These are phyloP conservation scores for Saturnispora serradocipensis DNA, from an alignment of 805 yeast genomes.

Conservation along the genomic window DNA sequence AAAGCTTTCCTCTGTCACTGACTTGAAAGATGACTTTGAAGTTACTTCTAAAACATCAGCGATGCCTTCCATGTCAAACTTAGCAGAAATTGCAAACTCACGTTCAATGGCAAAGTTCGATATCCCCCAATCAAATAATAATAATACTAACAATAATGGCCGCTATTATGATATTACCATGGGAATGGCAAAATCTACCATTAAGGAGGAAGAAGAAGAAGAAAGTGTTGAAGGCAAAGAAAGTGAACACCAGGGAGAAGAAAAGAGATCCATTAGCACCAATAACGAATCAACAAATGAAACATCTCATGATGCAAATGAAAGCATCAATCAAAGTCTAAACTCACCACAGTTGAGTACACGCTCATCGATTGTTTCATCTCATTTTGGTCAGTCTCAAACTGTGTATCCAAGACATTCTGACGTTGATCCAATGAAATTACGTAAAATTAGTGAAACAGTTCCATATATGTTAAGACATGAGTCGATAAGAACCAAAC, in stretches of 20 bases:
- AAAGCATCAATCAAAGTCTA: neutral
- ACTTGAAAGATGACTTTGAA: conserved; percentile 18
- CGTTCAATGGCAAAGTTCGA: conserved; percentile 24
- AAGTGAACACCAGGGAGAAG: neutral
- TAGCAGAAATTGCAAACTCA: conserved; percentile 42
- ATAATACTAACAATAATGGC: conserved; percentile 4
- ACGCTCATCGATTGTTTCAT: neutral
- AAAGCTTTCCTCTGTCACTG: conserved; percentile 46
- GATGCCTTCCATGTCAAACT: conserved; percentile 53
- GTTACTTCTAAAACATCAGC: conserved; percentile 3
- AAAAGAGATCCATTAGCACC: neutral
- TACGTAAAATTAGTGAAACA: conserved; percentile 72
- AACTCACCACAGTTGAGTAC: conserved; percentile 16
- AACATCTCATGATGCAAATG: neutral
- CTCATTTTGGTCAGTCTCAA: neutral
- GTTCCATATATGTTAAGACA: conserved; percentile 78
- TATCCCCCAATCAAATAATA: conserved; percentile 1
- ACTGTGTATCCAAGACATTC: conserved; percentile 12
- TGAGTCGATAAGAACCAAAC: conserved; percentile 64
- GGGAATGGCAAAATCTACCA: conserved; percentile 4
- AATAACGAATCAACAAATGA: neutral
- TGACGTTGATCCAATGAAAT: conserved; percentile 43
- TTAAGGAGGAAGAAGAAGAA: conserved; percentile 12
- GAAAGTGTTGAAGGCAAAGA: conserved; percentile 7
- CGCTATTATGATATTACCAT: conserved; percentile 2